Percentiles rank a stretch among this genome's conserved stretches.
These are phyloP conservation scores for Phylloporus arenicola DNA, from an alignment of 768 basidiomycete genomes.

Conservation along the genomic window DNA sequence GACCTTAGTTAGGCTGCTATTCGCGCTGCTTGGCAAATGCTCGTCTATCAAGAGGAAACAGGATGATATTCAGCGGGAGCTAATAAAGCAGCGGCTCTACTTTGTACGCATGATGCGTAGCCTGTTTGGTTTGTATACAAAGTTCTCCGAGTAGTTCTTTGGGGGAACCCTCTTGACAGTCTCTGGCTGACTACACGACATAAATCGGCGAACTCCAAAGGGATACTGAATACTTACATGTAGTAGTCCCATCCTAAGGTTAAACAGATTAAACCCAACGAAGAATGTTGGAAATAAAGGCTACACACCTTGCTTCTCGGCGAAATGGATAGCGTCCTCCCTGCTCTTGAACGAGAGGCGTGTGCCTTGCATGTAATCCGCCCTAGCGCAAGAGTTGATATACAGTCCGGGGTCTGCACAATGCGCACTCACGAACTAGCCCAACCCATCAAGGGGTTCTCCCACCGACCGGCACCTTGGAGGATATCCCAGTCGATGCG, in stretches of 20 bases:
- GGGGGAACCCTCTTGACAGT: slow-evolving; percentile 66
- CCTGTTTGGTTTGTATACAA: slow-evolving; percentile 70
- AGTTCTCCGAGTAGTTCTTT: slow-evolving; percentile 92
- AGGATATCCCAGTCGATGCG: slow-evolving; percentile 91
- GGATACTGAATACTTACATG: slow-evolving; percentile 50
- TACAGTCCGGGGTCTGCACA: neutral
- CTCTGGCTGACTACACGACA: slow-evolving; percentile 45
- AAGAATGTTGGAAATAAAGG: neutral
- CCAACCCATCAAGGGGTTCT: slow-evolving; percentile 97
- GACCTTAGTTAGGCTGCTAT: neutral
- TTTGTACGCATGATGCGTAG: slow-evolving; percentile 87
- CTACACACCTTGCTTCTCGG: slow-evolving; percentile 86
- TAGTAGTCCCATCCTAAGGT: slow-evolving; percentile 88
- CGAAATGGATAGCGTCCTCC: slow-evolving; percentile 90
- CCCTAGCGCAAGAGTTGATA: slow-evolving; percentile 39
- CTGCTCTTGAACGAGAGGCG: slow-evolving; percentile 76
- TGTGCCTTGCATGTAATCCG: slow-evolving; percentile 95
- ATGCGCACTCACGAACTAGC: slow-evolving; percentile 76
- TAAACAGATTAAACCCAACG: neutral
- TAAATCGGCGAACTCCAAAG: slow-evolving; percentile 4
- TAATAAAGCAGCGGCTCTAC: slow-evolving; percentile 43
- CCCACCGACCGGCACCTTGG: slow-evolving; percentile 90
- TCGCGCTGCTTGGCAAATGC: too few relatives aligned
- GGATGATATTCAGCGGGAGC: slow-evolving; percentile 1
- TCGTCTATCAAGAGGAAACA: neutral